Base-by-base conservation (phyloP, 768 basidiomycete species). In the Trametes punicea region DNA sequence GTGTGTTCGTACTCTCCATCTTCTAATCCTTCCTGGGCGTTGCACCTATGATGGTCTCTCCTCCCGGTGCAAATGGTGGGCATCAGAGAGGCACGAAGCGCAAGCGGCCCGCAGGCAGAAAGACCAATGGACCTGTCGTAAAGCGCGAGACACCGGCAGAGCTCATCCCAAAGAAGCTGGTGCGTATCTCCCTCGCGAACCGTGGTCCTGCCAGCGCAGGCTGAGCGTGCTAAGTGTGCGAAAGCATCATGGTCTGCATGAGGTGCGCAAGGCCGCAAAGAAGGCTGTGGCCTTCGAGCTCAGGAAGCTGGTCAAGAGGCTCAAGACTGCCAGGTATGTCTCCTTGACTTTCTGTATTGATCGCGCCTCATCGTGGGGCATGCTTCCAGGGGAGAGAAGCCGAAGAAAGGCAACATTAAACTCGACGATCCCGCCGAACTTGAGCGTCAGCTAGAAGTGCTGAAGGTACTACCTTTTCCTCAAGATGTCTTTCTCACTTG, bases 221-320 rank as follows among this genome's bases (percentile, higher is more conserved):
- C 31, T 54, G 41, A 47, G 20, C 34, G 45, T 31, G 36, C 26
- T 56, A 51, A 56, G 50, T 16, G 34, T 45, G 34, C 21, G 41
- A 15, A 30, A 96, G 93, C 84, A 89, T 63, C 90, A 90, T 67
- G 81, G 81, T 55, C 66, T 88, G 46, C 87, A 81, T 67, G 86
- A 88, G 61, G 79, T 89, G 8, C 79, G 80, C 60, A 88, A 88
- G 63, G 81, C 85, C 4, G 81, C 87, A 26, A 95, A 92, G 74
- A 90, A 87, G 65, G 87, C 88, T 9, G 90, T 84, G 67, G 72
- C 80, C 0, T 89, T 90, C 58, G 93, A 96, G 73, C 82, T 81
- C 0, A 89, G 87, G 69, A 88, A 87, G 67, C 70, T 87, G n/a
- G 79, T 93, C 55, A 95, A 93, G 75, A 85, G 82, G 70, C 72